Percentiles rank a stretch among this genome's conserved stretches.
These are phyloP conservation scores for Venturia oleaginea DNA, from an alignment of 2,329 filamentous ascomycete species.

Conservation along the genomic window DNA sequence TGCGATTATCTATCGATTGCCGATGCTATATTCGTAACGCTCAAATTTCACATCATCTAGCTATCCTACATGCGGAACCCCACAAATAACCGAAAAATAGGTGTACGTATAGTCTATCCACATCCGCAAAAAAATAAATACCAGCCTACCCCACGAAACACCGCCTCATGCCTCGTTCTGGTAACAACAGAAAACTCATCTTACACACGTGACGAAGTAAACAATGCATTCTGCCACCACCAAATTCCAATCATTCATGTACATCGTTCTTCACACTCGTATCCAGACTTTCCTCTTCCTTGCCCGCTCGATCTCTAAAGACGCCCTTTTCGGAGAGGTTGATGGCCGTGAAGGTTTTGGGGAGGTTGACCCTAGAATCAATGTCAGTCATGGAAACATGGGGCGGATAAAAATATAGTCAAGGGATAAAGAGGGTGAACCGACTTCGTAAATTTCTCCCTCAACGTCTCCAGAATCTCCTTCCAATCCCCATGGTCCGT, in stretches of 20 bases:
- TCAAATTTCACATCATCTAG: no score
- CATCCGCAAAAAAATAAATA: not conserved
- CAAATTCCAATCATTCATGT: not conserved
- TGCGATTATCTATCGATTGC: no score
- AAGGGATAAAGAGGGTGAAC: slow-evolving; percentile 1
- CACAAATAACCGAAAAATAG: not conserved
- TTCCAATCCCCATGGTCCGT: slow-evolving; percentile 94
- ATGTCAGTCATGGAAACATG: not conserved
- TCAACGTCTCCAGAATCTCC: slow-evolving; percentile 87
- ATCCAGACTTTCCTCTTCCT: not conserved
- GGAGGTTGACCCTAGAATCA: slow-evolving; percentile 35
- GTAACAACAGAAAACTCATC: no score
- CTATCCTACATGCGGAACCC: not conserved
- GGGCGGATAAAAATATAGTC: not conserved
- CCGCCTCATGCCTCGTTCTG: no score
- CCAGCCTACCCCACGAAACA: no score
- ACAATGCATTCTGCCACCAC: no score
- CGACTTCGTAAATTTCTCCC: slow-evolving; percentile 90
- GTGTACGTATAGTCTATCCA: not conserved
- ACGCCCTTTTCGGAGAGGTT: slow-evolving; percentile 38
- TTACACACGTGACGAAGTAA: not conserved
- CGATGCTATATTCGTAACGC: no score
- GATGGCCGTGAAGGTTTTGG: slow-evolving; percentile 42
- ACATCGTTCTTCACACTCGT: not conserved
- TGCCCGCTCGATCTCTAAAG: slow-evolving; percentile 8